Percentiles rank a stretch among this genome's conserved stretches.
These are phyloP conservation scores for Malus orientalis DNA, from an alignment of 306 rosid genomes.

Conservation along the genomic window DNA sequence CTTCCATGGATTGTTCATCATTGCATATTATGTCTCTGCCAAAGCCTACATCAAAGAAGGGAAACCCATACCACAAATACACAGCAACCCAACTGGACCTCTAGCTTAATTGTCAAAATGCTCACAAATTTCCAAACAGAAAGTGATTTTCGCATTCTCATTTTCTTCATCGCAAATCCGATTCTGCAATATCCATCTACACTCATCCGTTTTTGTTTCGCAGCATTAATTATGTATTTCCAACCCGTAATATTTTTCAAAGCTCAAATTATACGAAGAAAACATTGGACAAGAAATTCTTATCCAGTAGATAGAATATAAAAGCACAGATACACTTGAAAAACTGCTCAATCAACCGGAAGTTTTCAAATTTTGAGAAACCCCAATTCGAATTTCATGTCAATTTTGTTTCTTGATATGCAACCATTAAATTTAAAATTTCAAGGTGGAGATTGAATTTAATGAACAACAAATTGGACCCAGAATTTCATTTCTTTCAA, in stretches of 20 bases:
- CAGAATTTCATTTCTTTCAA: not conserved
- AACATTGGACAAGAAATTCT: not conserved
- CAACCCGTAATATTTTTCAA: too few relatives aligned
- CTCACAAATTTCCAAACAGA: not conserved
- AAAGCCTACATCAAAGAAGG: slow-evolving; percentile 33
- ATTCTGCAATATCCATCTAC: too few relatives aligned
- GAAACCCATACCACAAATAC: not conserved
- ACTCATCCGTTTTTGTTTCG: too few relatives aligned
- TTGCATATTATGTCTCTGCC: slow-evolving; percentile 48
- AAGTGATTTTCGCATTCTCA: not conserved
- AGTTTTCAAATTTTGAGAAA: not conserved
- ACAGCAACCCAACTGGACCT: not conserved
- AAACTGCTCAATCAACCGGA: not conserved
- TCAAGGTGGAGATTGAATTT: not conserved
- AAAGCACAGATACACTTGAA: too few relatives aligned
- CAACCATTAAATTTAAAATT: not conserved
- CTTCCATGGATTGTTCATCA: slow-evolving; percentile 53
- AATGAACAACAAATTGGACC: not conserved
- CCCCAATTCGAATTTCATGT: not conserved
- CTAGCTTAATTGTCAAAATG: not conserved
- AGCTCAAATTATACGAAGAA: not conserved
- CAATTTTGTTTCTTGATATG: not conserved
- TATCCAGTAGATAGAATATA: too few relatives aligned
- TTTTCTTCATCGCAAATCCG: too few relatives aligned
- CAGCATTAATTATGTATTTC: too few relatives aligned